Evolutionary conservation across 2,329 filamentous ascomycete genomes (phyloP), one percentile per base, ranked within the genome.

Genomic region (Arthrocladium fulminans): DNA sequence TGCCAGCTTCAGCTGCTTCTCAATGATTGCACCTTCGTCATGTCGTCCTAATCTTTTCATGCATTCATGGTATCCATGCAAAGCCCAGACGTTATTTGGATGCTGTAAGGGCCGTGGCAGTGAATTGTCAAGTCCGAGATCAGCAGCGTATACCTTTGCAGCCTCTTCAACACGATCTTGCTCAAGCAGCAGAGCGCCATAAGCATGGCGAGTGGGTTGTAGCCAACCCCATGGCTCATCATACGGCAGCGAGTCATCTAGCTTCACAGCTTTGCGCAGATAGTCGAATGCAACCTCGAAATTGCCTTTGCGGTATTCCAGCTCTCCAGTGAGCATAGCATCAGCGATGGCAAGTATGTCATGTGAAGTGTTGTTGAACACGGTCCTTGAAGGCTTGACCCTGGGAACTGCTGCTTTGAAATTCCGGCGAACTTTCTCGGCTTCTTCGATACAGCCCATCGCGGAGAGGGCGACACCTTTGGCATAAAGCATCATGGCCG

Each of bases 171-270:
- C 66, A n/a, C 67, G 67, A 0, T 75, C 78, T 58, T 84, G 82
- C 59, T 88, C 84, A 10, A 86, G 69, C 24, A 86, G 61, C 2
- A 88, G 67, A 0, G 83, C 84, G 1, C 80, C 83, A 44, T 82
- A 82, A 0, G 83, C 83, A 61, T 88, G 84, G 2, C 83, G 71
- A 0, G 79, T 76, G 0, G 84, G 84, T 59, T 85, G 81, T 83
- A 88, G 86, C 83, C 84, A 88, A 0, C 81, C 81, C 83, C 83
- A 87, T 0, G 84, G 84, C 60, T 88, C 84, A 42, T 83, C 80
- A 52, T 85, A 88, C 0, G 78, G 79, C 23, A 88, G 70, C 0
- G 62, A 64, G 57, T 85, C 82, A 53, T 86, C 81, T 2, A 76
- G 70, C 1, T 65, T 59, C 19, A 85, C 77, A 0, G 82, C 74